Evolutionary conservation across 192 early-diverging fungal species (phyloP).

Genomic region (Chytriomyces sp.): DNA sequence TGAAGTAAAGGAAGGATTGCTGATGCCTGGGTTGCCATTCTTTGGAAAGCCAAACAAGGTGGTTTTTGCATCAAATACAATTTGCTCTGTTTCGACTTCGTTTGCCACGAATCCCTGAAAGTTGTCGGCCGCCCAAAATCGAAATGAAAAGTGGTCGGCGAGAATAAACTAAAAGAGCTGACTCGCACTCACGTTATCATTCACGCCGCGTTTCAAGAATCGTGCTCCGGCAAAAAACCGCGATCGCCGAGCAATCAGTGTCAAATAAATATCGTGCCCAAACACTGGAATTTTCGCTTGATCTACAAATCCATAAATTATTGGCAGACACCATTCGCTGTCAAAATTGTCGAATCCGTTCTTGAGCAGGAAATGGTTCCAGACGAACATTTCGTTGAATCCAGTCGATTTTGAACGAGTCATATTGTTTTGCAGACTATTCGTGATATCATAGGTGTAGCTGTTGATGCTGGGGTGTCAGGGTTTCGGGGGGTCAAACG

Average conservation of each 20-base stretch:
- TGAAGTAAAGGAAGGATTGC: conserved; percentile 78
- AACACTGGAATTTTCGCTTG: conserved; percentile 92
- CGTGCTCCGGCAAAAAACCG: conserved; percentile 94
- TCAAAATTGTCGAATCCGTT: conserved; percentile 67
- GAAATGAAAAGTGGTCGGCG: not conserved
- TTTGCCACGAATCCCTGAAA: conserved; percentile 92
- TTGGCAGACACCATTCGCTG: conserved; percentile 76
- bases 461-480: conserved; percentile 39
- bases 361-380: conserved; percentile 83
- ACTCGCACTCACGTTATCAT: conserved; percentile 67
- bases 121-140: not conserved
- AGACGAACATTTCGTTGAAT: conserved; percentile 92
- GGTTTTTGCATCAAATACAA: conserved; percentile 87
- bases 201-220: conserved; percentile 93
- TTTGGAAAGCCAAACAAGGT: conserved; percentile 80
- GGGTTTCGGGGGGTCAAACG: not conserved
- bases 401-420: conserved; percentile 49
- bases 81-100: conserved; percentile 99
- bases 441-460: conserved; percentile 95
- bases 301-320: conserved; percentile 97
- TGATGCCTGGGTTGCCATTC: conserved; percentile 44
- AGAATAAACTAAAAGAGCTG: not conserved
- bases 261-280: conserved; percentile 89
- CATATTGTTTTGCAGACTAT: conserved; percentile 89
- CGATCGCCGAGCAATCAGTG: conserved; percentile 93